phyloP scores from a whole-genome alignment of 169 alveolate genomes.

The Sarcocystis neurona region DNA sequence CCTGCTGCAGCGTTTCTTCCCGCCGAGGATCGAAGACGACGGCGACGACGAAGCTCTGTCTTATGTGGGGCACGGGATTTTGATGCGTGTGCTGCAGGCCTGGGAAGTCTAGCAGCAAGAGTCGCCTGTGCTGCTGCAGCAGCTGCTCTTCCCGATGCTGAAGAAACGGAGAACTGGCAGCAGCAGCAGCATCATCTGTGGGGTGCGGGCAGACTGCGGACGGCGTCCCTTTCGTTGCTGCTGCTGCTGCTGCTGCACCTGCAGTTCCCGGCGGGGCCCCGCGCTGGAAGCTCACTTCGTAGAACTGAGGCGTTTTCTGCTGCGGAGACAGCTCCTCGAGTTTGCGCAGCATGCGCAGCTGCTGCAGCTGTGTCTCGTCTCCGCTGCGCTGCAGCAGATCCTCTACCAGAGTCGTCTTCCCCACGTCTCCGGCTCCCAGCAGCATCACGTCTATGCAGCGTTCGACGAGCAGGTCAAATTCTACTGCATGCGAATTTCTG shows the following conservation, averaged over 20 bases:
- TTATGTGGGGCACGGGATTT: neutral
- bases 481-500: neutral
- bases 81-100: neutral
- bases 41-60: constrained; percentile 21
- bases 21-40: neutral
- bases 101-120: neutral
- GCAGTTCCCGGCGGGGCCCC: neutral
- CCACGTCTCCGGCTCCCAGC: constrained; percentile 68
- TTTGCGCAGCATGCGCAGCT: constrained; percentile 19
- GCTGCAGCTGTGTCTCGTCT: neutral
- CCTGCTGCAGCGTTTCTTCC: neutral
- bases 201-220: no score
- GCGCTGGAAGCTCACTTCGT: neutral
- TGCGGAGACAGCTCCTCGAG: neutral
- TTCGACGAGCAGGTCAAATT: constrained; percentile 10
- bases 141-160: neutral
- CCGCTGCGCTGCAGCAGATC: neutral
- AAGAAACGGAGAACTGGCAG: no score
- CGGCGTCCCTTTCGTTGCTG: neutral
- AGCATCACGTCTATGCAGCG: constrained; percentile 62
- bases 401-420: constrained; percentile 57
- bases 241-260: neutral
- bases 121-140: neutral
- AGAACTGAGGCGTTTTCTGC: neutral
- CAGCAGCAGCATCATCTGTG: no score